phyloP scores from a whole-genome alignment of 495 filamentous ascomycete species.

The Aspergillus saccharolyticus region DNA sequence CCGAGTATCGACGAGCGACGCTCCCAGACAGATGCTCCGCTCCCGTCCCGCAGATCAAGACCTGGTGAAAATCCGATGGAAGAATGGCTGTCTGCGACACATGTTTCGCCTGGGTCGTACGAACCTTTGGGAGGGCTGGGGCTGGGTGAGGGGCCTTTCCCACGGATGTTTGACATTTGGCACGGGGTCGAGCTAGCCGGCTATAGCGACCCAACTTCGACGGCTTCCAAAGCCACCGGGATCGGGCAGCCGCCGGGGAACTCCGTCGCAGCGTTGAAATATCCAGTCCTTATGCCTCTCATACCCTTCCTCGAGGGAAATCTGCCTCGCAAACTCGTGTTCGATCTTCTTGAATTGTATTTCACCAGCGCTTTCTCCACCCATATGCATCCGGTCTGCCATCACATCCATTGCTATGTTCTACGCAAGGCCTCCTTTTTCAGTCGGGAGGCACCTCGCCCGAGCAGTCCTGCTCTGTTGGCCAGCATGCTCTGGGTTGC shows the following conservation, averaged over 20 bases:
- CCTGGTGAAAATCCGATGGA: constrained; percentile 29
- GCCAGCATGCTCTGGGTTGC: constrained; percentile 96
- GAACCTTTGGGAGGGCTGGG: constrained; percentile 27
- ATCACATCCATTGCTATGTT: constrained; percentile 87
- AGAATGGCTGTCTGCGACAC: constrained; percentile 38
- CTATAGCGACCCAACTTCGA: constrained; percentile 17
- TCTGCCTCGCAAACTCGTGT: constrained; percentile 71
- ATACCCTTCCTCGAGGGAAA: constrained; percentile 70
- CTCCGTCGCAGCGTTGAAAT: constrained; percentile 50
- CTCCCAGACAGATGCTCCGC: constrained; percentile 20
- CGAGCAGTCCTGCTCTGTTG: constrained; percentile 80
- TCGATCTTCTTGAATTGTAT: constrained; percentile 81
- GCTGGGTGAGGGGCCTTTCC: constrained; percentile 28
- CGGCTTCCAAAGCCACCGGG: constrained; percentile 14
- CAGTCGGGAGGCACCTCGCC: constrained; percentile 67
- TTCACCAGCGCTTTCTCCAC: constrained; percentile 82
- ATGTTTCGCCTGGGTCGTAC: constrained; percentile 37
- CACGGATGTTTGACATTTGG: constrained; percentile 35
- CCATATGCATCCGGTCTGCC: constrained; percentile 82
- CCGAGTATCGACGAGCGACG: constrained; percentile 31
- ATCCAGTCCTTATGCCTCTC: constrained; percentile 80
- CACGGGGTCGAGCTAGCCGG: constrained; percentile 30
- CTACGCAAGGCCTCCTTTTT: constrained; percentile 88
- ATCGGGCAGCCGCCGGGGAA: constrained; percentile 15
- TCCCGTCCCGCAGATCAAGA: constrained; percentile 15